A percentile compares a stretch with the other conserved stretches of the same genome.
These are phyloP conservation scores for Paramecium primaurelia DNA, from an alignment of 73 alveolate genomes.

Conservation along the genomic window DNA sequence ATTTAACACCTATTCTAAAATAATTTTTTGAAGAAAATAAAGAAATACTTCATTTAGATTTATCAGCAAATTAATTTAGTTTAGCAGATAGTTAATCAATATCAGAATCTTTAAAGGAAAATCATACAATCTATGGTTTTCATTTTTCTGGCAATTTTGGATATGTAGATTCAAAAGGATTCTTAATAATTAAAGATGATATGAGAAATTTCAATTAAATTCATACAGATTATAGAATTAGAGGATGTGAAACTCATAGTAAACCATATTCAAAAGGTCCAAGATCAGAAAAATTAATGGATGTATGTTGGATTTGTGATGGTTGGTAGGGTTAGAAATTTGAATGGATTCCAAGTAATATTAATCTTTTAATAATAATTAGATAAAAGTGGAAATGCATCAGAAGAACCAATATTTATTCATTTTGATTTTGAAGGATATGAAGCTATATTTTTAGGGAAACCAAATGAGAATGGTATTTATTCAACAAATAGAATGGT, in stretches of 20 bases:
- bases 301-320: slow-evolving; percentile 62
- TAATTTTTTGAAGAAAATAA: slow-evolving; percentile 39
- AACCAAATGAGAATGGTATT: neutral
- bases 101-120: neutral
- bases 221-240: neutral
- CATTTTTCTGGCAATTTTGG: slow-evolving; percentile 60
- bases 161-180: slow-evolving; percentile 55
- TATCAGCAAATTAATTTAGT: slow-evolving; percentile 34
- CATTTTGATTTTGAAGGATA: slow-evolving; percentile 57
- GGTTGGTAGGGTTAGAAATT: slow-evolving; percentile 50
- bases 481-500: slow-evolving; percentile 44
- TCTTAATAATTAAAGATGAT: neutral
- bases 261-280: slow-evolving; percentile 33
- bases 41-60: slow-evolving; percentile 32
- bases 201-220: slow-evolving; percentile 4
- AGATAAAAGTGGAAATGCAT: slow-evolving; percentile 42
- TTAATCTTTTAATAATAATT: neutral
- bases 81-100: neutral
- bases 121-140: slow-evolving; percentile 55
- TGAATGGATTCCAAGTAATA: slow-evolving; percentile 42
- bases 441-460: slow-evolving; percentile 49
- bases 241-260: neutral
- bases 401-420: slow-evolving; percentile 37
- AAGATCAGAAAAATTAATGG: slow-evolving; percentile 11
- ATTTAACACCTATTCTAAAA: neutral